Evolutionary conservation across 2,329 filamentous ascomycete species (phyloP), one percentile per base, ranked within the genome.

Genomic region (Colletotrichum tanaceti): DNA sequence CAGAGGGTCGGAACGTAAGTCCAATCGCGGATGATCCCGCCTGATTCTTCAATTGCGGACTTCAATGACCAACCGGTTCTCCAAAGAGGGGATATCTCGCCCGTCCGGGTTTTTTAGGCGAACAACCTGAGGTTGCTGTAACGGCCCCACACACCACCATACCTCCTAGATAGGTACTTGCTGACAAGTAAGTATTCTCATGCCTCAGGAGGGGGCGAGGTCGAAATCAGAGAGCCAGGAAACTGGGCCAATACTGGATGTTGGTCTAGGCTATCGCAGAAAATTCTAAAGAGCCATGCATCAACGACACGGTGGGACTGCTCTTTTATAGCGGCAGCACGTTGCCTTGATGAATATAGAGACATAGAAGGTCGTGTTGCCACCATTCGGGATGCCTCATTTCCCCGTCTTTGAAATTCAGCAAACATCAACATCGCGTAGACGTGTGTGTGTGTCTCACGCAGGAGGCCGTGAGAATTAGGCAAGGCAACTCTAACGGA

Each of bases 21-120:
- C 24, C 18, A 52, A 35, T 52, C 18, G 18, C 49, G 49, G 49
- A 52, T 52, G 28, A 52, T 52, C 18, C 49, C 49, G 49, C 18
- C 24, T 52, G n/a, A 50, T 32, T 32, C 47, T 11, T 50, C 47
- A n/a, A 52, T 13, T 10, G 32, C 14, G 10, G 28, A 20, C 16
- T 52, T 20, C 18, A 44, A n/a, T 18, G 49, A 11, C 18, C 16
- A 52, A 16, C 3, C 24, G 10, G n/a, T 10, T n/a, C 9, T 13
- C 43, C n/a, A 11, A 10, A 46, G n/a, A 46, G 18, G 0, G 43
- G n/a, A 5, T 46, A 16, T 46, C 22, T 35, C 32, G 28, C 9
- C 28, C 7, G 32, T 35, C 9, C 7, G 28, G 28, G 28, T 35
- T 32, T 35, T 35, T 35, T 35, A 35, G 32, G 10, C 10, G 32